phyloP scores from a whole-genome alignment of 2,329 filamentous ascomycete genomes.

The Ophiosphaerella narmari region DNA sequence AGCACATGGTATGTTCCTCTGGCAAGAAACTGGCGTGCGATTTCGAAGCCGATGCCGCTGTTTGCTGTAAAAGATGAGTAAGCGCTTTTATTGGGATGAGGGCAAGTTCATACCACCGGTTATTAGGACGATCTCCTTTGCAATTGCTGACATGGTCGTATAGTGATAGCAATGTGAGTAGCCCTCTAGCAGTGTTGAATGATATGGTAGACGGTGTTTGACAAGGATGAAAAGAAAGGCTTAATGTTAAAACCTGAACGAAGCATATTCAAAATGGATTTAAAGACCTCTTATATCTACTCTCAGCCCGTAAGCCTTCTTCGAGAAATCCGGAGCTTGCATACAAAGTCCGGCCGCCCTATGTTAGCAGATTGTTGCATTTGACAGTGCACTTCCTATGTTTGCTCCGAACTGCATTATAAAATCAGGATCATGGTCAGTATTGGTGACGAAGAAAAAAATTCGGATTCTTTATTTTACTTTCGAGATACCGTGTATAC shows the following conservation, averaged over 20 bases:
- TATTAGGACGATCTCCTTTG: constrained; percentile 41
- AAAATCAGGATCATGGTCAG: too few species aligned
- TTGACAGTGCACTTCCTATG: too few species aligned
- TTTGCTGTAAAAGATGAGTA: constrained; percentile 38
- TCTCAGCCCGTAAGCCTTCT: neutral
- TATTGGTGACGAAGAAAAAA: too few species aligned
- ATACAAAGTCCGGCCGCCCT: neutral
- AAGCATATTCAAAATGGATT: too few species aligned
- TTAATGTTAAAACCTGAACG: too few species aligned
- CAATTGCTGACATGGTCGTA: constrained; percentile 16
- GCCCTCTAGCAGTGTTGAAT: neutral
- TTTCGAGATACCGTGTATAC: too few species aligned
- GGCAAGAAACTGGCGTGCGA: constrained; percentile 47
- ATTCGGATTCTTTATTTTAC: too few species aligned
- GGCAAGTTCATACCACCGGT: constrained; percentile 38
- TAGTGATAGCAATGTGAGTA: neutral
- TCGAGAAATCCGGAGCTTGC: neutral
- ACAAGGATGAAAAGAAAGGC: too few species aligned
- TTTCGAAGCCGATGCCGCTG: constrained; percentile 56
- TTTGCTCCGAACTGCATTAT: too few species aligned
- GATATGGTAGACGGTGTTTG: too few species aligned
- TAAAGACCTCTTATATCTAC: neutral
- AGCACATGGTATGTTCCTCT: constrained; percentile 41
- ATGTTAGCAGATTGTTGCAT: neutral
- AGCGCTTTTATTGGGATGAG: neutral